Evolutionary conservation across 345 rosid species (phyloP).

Genomic region (Euclidium syriacum): DNA sequence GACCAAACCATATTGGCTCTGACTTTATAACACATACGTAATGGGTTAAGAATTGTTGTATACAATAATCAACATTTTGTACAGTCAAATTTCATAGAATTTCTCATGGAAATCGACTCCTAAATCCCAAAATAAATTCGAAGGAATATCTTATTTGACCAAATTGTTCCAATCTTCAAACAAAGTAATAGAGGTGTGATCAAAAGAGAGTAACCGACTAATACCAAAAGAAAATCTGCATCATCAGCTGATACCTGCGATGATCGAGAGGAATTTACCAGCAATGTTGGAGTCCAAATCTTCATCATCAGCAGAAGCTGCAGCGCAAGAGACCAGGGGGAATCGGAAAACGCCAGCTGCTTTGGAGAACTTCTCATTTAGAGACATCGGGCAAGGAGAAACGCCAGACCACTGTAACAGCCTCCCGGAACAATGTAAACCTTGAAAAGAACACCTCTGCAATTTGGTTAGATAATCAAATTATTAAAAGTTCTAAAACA

Average conservation of each 20-base stretch:
- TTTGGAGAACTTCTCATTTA: conserved; percentile 46
- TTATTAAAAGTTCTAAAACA: background rate
- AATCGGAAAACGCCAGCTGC: conserved; percentile 50
- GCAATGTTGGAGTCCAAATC: conserved; percentile 60
- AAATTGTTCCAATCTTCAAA: too few relatives aligned
- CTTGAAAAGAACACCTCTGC: conserved; percentile 72
- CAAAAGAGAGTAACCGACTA: too few relatives aligned
- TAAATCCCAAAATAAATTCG: too few relatives aligned
- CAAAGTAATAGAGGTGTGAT: too few relatives aligned
- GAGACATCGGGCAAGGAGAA: conserved; percentile 85
- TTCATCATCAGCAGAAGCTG: conserved; percentile 68
- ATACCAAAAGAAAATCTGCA: background rate
- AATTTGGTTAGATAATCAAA: background rate
- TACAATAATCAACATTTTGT: too few relatives aligned
- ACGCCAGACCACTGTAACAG: conserved; percentile 73
- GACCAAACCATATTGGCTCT: background rate
- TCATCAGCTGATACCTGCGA: background rate
- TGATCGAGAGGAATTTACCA: conserved; percentile 29
- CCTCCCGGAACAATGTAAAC: conserved; percentile 84
- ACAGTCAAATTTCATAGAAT: too few relatives aligned
- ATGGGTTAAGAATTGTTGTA: conserved; percentile 9
- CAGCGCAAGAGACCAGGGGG: conserved; percentile 70
- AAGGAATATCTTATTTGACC: too few relatives aligned
- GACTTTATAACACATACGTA: background rate
- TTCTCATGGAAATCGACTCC: too few relatives aligned